These are phyloP conservation scores for Aspergillus sparsus DNA, from an alignment of 495 filamentous ascomycete genomes.

Conservation along the genomic window DNA sequence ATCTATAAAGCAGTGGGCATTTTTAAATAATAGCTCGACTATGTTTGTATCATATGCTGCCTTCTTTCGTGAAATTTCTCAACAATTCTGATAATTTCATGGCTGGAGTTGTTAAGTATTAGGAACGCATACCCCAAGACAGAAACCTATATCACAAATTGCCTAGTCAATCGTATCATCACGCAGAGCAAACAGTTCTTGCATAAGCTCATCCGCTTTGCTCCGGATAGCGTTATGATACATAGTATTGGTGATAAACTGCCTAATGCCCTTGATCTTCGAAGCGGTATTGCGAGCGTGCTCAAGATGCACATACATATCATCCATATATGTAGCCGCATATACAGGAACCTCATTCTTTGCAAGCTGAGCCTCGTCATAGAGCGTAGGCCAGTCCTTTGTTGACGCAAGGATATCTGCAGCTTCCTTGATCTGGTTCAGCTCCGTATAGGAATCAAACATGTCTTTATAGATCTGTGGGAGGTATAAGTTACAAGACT, in stretches of 20 bases:
- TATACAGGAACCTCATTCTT: slow-evolving; percentile 88
- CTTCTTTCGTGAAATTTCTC: not conserved
- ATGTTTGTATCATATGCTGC: not conserved
- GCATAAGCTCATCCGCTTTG: slow-evolving; percentile 72
- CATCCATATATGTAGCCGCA: slow-evolving; percentile 79
- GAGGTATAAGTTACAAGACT: slow-evolving; percentile 8
- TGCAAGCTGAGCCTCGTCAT: slow-evolving; percentile 68
- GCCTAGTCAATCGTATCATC: slow-evolving; percentile 71
- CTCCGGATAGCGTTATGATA: slow-evolving; percentile 80
- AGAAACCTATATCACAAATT: no score
- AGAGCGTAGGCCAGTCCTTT: slow-evolving; percentile 72
- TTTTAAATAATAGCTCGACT: not conserved
- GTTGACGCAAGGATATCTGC: slow-evolving; percentile 69
- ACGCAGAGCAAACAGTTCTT: slow-evolving; percentile 66
- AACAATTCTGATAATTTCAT: no score
- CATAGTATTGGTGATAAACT: slow-evolving; percentile 80
- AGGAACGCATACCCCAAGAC: no score
- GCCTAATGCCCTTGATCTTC: slow-evolving; percentile 75
- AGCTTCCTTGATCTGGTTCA: slow-evolving; percentile 60
- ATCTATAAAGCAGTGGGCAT: not conserved
- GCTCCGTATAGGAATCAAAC: slow-evolving; percentile 74
- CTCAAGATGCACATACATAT: slow-evolving; percentile 91
- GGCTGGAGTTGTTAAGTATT: no score
- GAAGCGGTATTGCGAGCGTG: slow-evolving; percentile 70
- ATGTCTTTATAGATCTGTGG: slow-evolving; percentile 70